phyloP scores from a whole-genome alignment of 129 eudicot species.

The Helichrysum umbraculigerum region DNA sequence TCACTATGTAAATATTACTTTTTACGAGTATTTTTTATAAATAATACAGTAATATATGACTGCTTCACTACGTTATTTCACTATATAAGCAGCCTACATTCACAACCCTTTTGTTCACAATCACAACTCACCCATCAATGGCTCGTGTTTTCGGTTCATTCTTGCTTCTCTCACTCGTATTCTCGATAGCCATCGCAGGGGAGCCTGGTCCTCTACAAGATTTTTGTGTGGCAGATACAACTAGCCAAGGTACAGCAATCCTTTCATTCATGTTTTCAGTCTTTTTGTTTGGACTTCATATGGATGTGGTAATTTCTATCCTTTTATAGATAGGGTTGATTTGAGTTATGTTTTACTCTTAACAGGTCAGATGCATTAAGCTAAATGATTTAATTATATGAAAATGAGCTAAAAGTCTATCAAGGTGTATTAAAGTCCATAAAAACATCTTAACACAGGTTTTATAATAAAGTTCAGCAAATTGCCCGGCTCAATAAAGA shows the following conservation, averaged over 20 bases:
- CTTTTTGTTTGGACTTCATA: not conserved
- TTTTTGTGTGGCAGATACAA: constrained; percentile 39
- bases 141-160: constrained; percentile 22
- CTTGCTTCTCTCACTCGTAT: constrained; percentile 13
- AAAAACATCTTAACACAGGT: not conserved
- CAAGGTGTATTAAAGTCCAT: not conserved
- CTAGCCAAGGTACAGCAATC: constrained; percentile 26
- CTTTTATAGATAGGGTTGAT: not conserved
- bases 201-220: constrained; percentile 46
- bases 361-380: not conserved
- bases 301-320: not conserved
- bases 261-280: not conserved
- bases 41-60: not conserved
- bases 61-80: not conserved
- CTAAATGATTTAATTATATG: not conserved
- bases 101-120: not conserved
- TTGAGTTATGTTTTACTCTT: not conserved
- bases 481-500: not conserved
- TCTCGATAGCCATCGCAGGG: constrained; percentile 15
- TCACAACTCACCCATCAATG: constrained; percentile 15
- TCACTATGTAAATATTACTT: not conserved
- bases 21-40: no score
- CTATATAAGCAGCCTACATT: constrained; percentile 13
- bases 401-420: not conserved
- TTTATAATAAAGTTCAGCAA: no score